Base-by-base conservation (phyloP, 2,329 filamentous ascomycete genomes). In the Fusarium transvaalense region DNA sequence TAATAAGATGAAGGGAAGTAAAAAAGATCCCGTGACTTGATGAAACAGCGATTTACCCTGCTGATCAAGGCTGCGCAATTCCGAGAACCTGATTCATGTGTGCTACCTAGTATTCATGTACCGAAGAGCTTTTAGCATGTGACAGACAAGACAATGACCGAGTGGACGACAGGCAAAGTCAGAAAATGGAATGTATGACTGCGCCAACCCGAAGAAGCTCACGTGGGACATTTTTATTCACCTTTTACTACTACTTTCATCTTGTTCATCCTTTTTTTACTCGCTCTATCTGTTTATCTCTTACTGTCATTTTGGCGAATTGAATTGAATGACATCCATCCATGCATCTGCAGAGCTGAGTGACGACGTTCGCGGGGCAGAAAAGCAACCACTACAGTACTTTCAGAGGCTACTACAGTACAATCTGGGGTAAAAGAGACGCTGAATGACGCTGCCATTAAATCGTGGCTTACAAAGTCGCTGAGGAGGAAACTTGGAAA, bases 401-500 rank as follows among this genome's bases (percentile, higher is more conserved):
- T n/a, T n/a, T n/a, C n/a, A n/a, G n/a, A n/a, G n/a, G n/a, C n/a
- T n/a, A n/a, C n/a, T n/a, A n/a, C n/a, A n/a, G n/a, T 45, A 45
- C 47, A 50, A 66, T 51, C 56, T 60, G 67, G 71, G 71, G 64
- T 69, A 66, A 63, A 45, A 27, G 29, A 10, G 15, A 34, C 34
- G 57, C 62, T 73, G 73, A 64, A 77, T 77, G 75, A 77, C 75
- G 74, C 74, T 72, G 71, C 60, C 66, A 72, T 64, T 34, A 46
- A 50, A 64, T 62, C 46, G 56, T 66, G 66, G 68, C 69, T 67
- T 65, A 70, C 64, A 68, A 34, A 58, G 69, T 69, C 47, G 59
- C 64, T 68, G 64, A 66, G 54, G 64, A 66, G 54, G 66, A 69
- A 70, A 64, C 67, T 59, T 67, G 71, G 46, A 65, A 66, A 37